Percentiles rank a stretch among this genome's conserved stretches.
Evolutionary conservation across 2,329 filamentous ascomycete genomes (phyloP).

Genomic region (Verticillium zaregamsianum): DNA sequence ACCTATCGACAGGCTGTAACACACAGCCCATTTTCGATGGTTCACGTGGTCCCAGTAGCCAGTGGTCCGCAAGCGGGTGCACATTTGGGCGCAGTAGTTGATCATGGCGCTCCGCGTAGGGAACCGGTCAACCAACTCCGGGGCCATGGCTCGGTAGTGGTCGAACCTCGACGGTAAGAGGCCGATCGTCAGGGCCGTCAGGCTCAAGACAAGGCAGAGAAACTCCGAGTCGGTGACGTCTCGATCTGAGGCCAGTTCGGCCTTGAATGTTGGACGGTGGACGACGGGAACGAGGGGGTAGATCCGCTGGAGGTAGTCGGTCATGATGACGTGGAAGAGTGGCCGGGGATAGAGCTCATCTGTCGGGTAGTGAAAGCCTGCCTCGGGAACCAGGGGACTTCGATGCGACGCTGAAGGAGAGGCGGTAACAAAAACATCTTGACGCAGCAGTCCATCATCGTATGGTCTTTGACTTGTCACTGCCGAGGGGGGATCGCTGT

Average conservation of each 20-base stretch:
- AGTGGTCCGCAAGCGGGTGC: constrained; percentile 14
- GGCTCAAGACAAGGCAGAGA: constrained; percentile 17
- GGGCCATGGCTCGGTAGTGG: constrained; percentile 16
- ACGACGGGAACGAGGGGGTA: constrained; percentile 21
- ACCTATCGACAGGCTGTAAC: constrained; percentile 25
- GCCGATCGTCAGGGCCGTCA: constrained; percentile 18
- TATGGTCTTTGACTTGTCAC: not conserved
- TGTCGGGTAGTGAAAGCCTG: constrained; percentile 11
- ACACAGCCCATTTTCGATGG: constrained; percentile 28
- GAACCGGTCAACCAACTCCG: constrained; percentile 15
- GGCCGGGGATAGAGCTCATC: constrained; percentile 20
- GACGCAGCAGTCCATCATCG: no score
- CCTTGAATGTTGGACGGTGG: constrained; percentile 18
- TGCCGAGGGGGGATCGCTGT: not conserved
- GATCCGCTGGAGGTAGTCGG: constrained; percentile 19
- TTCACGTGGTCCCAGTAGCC: constrained; percentile 23
- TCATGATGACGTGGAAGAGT: constrained; percentile 17
- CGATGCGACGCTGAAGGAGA: not conserved
- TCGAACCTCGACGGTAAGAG: constrained; percentile 20
- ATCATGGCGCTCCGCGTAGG: constrained; percentile 19
- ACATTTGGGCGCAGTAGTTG: constrained; percentile 19
- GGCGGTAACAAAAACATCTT: no score
- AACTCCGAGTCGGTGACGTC: constrained; percentile 20
- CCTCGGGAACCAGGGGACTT: not conserved
- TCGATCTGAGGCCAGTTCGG: constrained; percentile 13